A percentile compares a stretch with the other conserved stretches of the same genome.
Conservation (phyloP, 805 yeast genomes). For the Suhomyces prunicola region DNA sequence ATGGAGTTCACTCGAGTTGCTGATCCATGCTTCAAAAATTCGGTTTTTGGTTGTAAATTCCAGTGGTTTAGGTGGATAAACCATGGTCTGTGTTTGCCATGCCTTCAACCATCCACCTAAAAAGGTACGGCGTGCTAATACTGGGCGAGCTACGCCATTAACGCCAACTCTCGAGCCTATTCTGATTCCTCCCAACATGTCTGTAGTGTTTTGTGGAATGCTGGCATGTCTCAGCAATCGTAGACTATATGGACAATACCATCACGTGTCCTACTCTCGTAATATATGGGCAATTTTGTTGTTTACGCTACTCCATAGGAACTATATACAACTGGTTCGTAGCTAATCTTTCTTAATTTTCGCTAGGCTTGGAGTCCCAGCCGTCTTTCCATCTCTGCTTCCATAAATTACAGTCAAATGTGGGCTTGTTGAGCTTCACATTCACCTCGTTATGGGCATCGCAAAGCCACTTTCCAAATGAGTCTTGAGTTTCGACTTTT, state of each 20-base stretch:
- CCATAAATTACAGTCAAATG: slow-evolving; percentile 88
- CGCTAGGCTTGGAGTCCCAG: slow-evolving; percentile 54
- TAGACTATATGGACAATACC: not conserved
- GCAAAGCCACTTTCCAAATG: slow-evolving; percentile 87
- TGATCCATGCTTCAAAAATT: slow-evolving; percentile 41
- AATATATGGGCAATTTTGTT: not conserved
- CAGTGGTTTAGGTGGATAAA: slow-evolving; percentile 41
- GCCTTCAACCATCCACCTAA: slow-evolving; percentile 10
- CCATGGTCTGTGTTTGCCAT: slow-evolving; percentile 19
- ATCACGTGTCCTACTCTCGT: not conserved
- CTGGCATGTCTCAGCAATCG: not conserved
- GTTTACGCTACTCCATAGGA: not conserved
- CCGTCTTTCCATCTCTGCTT: slow-evolving; percentile 93
- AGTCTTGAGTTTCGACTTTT: slow-evolving; percentile 63
- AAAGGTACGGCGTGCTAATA: slow-evolving; percentile 3
- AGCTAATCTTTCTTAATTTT: not conserved
- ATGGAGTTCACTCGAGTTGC: slow-evolving; percentile 58
- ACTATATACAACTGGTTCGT: not conserved
- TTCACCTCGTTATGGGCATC: slow-evolving; percentile 96
- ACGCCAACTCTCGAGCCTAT: not conserved
- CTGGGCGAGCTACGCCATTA: not conserved
- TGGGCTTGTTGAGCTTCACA: slow-evolving; percentile 76
- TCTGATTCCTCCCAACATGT: not conserved
- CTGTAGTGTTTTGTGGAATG: not conserved
- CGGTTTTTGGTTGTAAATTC: slow-evolving; percentile 39